These are phyloP conservation scores for Sindora glabra DNA, from an alignment of 306 rosid genomes.

Conservation along the genomic window DNA sequence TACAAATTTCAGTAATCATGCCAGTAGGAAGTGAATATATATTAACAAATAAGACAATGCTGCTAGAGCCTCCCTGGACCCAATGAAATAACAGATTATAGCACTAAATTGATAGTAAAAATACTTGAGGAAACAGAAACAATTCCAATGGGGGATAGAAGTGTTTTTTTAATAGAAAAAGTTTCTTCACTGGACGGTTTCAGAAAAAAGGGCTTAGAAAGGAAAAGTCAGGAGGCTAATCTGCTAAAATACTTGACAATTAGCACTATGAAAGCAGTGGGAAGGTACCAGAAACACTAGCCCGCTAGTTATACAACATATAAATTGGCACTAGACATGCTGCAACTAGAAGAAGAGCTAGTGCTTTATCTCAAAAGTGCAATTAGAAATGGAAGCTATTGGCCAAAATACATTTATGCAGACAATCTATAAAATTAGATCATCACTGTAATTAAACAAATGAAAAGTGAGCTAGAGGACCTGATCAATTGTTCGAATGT, in stretches of 20 bases:
- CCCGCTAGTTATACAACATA: neutral
- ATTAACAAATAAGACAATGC: neutral
- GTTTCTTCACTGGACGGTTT: neutral
- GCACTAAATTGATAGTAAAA: neutral
- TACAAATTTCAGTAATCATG: neutral
- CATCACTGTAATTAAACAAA: neutral
- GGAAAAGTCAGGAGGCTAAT: neutral
- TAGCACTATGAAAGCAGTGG: neutral
- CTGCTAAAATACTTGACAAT: neutral
- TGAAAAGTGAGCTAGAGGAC: conserved; percentile 31
- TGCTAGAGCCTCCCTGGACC: neutral
- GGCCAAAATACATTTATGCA: neutral
- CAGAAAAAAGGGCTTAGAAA: neutral
- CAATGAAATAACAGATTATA: neutral
- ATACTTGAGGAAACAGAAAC: neutral
- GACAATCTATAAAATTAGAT: neutral
- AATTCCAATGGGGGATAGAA: neutral
- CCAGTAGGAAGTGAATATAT: conserved; percentile 19
- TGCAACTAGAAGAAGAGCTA: no score
- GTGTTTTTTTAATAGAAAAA: neutral
- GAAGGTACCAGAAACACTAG: neutral
- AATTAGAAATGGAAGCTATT: neutral
- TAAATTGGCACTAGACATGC: neutral
- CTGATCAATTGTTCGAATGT: conserved; percentile 92
- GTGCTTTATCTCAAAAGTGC: no score